Base-by-base conservation (phyloP, 441 rosid species). In the Brassica hybrid region DNA sequence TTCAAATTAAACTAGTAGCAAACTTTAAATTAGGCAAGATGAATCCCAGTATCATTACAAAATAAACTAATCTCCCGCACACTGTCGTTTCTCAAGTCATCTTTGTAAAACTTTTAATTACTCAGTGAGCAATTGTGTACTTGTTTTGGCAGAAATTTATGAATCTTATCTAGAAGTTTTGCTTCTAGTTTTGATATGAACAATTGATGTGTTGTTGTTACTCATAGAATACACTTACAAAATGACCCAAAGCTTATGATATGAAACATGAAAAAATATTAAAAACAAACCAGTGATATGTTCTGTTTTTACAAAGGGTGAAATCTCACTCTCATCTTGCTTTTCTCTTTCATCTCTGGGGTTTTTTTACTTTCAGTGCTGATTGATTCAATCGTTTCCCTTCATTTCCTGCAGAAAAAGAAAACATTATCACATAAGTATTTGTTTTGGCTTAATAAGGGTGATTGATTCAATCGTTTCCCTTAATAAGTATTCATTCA, bases 361-460 rank as follows among this genome's bases (percentile, higher is more conserved):
- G 23, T 0, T 7, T 50, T 38, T 34, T 25, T 4, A 54, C 74
- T 84, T 88, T 32, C 8, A 77, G 34, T 34, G 23, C 27, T 45
- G 66, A 54, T 69, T 41, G 75, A 18, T 63, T 74, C 67, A 41
- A 19, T 30, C 13, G 8, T 57, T 48, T 65, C 34, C 75, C 72
- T 67, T 71, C 60, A 85, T 71, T 81, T 85, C 87, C 88, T 86
- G 84, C 83, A 78, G 25, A 43, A 4, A 12, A 7, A 43, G 16
- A 17, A 18, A 25, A 23, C 34, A 12, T 18, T 45, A 74, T 62
- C 65, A 58, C 59, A 36, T 56, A 58, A 48, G 45, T 17, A 0
- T 27, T 66, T 78, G 34, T 16, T 3, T 57, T 25, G 32, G 65
- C 25, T 12, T 75, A 88, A 34, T 34, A 34, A 38, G 1, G 27